Percentiles rank a stretch among this genome's conserved stretches.
phyloP scores from a whole-genome alignment of 208 protist species.

The Trypanosomatidae sp. region DNA sequence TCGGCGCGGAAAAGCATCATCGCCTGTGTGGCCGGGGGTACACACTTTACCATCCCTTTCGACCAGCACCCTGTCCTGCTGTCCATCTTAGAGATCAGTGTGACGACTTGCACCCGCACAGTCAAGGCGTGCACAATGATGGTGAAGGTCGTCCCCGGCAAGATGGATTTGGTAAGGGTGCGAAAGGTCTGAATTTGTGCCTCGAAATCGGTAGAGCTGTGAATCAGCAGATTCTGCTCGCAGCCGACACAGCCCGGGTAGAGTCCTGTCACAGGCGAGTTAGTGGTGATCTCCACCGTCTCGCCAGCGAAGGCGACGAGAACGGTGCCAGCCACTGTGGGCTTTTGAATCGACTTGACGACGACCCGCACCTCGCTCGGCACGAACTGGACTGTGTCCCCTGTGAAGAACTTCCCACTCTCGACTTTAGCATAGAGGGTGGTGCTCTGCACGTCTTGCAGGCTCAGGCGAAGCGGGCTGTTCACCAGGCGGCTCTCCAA shows the following conservation, averaged over 20 bases:
- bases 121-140: slow-evolving; percentile 73
- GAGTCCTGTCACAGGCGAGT: slow-evolving; percentile 48
- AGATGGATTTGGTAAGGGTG: slow-evolving; percentile 56
- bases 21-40: slow-evolving; percentile 67
- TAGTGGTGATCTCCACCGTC: slow-evolving; percentile 64
- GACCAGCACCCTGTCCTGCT: slow-evolving; percentile 61
- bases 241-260: slow-evolving; percentile 75
- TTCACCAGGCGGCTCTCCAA: slow-evolving; percentile 67
- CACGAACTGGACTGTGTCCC: slow-evolving; percentile 51
- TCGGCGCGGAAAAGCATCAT: slow-evolving; percentile 64
- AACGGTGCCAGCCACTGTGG: slow-evolving; percentile 50
- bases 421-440: slow-evolving; percentile 80
- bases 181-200: slow-evolving; percentile 80
- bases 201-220: slow-evolving; percentile 68
- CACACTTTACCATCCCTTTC: slow-evolving; percentile 87
- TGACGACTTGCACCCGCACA: slow-evolving; percentile 62
- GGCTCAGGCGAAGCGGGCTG: slow-evolving; percentile 64
- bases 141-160: slow-evolving; percentile 72
- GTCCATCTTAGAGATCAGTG: slow-evolving; percentile 75
- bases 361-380: slow-evolving; percentile 56
- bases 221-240: slow-evolving; percentile 22
- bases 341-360: slow-evolving; percentile 61
- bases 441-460: slow-evolving; percentile 66
- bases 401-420: slow-evolving; percentile 55
- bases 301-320: slow-evolving; percentile 78